A percentile compares a stretch with the other conserved stretches of the same genome.
These are phyloP conservation scores for Ilex aquifolium DNA, from an alignment of 257 asterid species.

Conservation along the genomic window DNA sequence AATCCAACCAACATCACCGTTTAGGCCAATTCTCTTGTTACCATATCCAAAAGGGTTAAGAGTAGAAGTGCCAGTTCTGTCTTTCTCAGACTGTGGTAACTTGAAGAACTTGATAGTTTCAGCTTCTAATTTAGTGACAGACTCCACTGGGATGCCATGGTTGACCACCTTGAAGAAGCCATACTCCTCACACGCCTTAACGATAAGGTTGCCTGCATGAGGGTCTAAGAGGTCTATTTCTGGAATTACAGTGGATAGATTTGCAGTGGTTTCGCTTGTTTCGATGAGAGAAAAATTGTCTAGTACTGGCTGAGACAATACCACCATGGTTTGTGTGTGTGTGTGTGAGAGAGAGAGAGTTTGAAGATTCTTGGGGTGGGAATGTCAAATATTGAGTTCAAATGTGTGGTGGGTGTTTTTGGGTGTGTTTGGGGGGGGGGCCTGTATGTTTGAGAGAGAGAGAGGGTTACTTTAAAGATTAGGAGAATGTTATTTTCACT, in stretches of 20 bases:
- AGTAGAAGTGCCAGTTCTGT: constrained; percentile 21
- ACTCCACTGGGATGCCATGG: constrained; percentile 32
- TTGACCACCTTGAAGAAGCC: constrained; percentile 47
- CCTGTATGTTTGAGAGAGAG: no score
- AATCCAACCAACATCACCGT: constrained; percentile 53
- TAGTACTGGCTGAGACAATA: constrained; percentile 20
- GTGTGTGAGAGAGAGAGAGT: neutral
- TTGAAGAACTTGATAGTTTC: constrained; percentile 33
- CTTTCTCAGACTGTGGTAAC: constrained; percentile 26
- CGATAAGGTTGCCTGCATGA: constrained; percentile 19
- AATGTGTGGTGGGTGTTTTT: no score
- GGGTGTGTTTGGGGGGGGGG: no score
- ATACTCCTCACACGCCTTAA: constrained; percentile 32
- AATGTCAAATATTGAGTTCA: no score
- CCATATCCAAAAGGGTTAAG: constrained; percentile 49
- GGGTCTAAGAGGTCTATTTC: constrained; percentile 27
- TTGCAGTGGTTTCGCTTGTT: constrained; percentile 30
- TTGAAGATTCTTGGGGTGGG: no score
- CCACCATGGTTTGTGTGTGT: constrained; percentile 22
- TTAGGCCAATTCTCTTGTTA: constrained; percentile 39
- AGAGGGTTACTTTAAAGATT: no score
- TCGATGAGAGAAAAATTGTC: constrained; percentile 17
- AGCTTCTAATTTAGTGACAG: constrained; percentile 20
- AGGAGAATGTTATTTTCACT: no score
- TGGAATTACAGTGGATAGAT: constrained; percentile 28